These are phyloP conservation scores for Haplographium delicatum DNA, from an alignment of 495 filamentous ascomycete species.

Conservation along the genomic window DNA sequence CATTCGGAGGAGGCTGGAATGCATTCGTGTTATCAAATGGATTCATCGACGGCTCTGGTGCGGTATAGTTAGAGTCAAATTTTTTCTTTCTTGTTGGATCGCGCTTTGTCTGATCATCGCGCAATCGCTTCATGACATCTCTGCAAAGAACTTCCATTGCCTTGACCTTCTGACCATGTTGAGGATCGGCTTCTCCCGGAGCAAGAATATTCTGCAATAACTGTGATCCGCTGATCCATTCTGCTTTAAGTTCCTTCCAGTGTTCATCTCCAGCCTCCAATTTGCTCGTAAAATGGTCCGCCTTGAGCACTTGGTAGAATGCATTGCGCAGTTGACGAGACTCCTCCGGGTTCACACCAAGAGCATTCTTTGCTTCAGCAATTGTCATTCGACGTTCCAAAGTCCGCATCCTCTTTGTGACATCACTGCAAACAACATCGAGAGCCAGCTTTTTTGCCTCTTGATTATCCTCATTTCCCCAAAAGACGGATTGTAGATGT, in stretches of 20 bases:
- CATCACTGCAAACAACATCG: slow-evolving; percentile 75
- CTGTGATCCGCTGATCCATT: slow-evolving; percentile 58
- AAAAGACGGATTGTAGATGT: slow-evolving; percentile 63
- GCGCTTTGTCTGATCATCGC: slow-evolving; percentile 58
- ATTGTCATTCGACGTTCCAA: slow-evolving; percentile 59
- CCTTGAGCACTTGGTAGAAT: slow-evolving; percentile 62
- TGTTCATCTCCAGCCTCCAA: slow-evolving; percentile 64
- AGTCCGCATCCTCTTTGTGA: slow-evolving; percentile 72
- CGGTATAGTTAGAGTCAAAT: slow-evolving; percentile 22
- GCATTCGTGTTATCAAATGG: slow-evolving; percentile 12
- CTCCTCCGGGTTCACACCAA: slow-evolving; percentile 68
- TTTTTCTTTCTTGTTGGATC: slow-evolving; percentile 50
- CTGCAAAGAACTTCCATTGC: slow-evolving; percentile 65
- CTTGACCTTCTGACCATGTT: slow-evolving; percentile 51
- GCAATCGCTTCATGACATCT: slow-evolving; percentile 70
- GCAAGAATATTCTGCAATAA: slow-evolving; percentile 54
- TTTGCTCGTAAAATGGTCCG: slow-evolving; percentile 69
- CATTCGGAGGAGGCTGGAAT: slow-evolving; percentile 27
- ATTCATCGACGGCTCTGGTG: slow-evolving; percentile 4
- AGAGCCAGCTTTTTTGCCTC: slow-evolving; percentile 57
- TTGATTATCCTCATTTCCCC: slow-evolving; percentile 41
- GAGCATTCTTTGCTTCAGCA: slow-evolving; percentile 64
- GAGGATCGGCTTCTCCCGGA: slow-evolving; percentile 47
- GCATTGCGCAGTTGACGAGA: slow-evolving; percentile 58
- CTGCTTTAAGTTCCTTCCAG: slow-evolving; percentile 63